phyloP scores from a whole-genome alignment of 2,329 filamentous ascomycete species.

The Alternaria solani region DNA sequence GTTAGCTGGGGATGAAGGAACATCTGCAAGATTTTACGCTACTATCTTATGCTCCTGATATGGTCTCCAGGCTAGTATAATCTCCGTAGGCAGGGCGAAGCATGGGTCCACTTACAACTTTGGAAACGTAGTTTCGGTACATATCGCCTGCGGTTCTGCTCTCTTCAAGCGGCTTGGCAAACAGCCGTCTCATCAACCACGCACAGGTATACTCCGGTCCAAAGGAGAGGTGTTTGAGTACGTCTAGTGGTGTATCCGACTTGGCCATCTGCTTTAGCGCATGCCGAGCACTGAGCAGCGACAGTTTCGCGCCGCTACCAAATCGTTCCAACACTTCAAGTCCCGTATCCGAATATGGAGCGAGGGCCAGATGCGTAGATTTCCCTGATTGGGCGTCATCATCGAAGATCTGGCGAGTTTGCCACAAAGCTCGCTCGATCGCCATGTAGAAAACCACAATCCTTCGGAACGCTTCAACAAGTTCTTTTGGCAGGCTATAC shows the following conservation, averaged over 20 bases:
- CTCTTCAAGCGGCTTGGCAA: conserved; percentile 40
- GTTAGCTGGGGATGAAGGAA: conserved; percentile 11
- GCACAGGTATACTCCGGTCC: conserved; percentile 40
- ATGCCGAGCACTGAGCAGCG: conserved; percentile 24
- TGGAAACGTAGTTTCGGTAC: conserved; percentile 44
- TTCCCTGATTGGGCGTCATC: not conserved
- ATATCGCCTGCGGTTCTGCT: conserved; percentile 40
- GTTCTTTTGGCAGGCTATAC: conserved; percentile 34
- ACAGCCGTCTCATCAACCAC: conserved; percentile 43
- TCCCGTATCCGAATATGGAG: conserved; percentile 15
- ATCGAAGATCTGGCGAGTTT: conserved; percentile 17
- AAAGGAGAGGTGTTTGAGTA: conserved; percentile 30
- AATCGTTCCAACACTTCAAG: conserved; percentile 32
- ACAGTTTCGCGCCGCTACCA: conserved; percentile 18
- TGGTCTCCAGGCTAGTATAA: no score
- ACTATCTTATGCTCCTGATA: not conserved
- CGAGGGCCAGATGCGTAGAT: no score
- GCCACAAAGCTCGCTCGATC: conserved; percentile 36
- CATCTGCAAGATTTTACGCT: not conserved
- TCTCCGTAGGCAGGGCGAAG: no score
- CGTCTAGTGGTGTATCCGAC: conserved; percentile 14
- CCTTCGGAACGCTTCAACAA: conserved; percentile 33
- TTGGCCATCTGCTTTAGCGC: conserved; percentile 42
- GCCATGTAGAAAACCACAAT: conserved; percentile 38
- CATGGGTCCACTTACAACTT: conserved; percentile 31